Evolutionary conservation across 495 filamentous ascomycete species (phyloP).

Genomic region (Amniculicola lignicola): DNA sequence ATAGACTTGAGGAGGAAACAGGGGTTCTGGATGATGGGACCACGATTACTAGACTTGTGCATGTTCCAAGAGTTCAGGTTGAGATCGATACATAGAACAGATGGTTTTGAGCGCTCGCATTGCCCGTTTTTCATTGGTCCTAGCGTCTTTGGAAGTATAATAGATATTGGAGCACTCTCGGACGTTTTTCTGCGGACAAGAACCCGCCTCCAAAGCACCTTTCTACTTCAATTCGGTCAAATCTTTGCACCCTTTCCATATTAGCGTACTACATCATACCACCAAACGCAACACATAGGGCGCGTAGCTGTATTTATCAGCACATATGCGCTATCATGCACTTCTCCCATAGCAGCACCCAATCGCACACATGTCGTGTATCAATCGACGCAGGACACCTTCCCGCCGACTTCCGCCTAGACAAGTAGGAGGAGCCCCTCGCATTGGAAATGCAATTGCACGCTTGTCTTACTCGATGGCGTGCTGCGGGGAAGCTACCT

Average conservation of each 20-base stretch:
- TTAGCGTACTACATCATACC: too few species aligned
- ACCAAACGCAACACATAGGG: too few species aligned
- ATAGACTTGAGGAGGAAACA: conserved; percentile 57
- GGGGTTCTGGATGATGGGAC: conserved; percentile 60
- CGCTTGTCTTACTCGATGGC: conserved; percentile 1
- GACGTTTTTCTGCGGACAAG: too few species aligned
- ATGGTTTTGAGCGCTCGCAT: not conserved
- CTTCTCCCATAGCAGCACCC: not conserved
- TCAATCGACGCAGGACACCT: too few species aligned
- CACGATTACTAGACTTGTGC: conserved; percentile 55
- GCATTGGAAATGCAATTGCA: conserved; percentile 5
- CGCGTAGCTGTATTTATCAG: conserved; percentile 17
- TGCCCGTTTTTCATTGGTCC: not conserved
- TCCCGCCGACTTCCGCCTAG: too few species aligned
- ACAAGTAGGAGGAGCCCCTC: too few species aligned
- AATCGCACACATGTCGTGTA: not conserved
- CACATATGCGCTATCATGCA: not conserved
- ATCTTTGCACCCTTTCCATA: too few species aligned
- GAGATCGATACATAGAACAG: not conserved
- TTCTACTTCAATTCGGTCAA: too few species aligned
- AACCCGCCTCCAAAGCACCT: too few species aligned
- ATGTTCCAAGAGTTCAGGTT: conserved; percentile 32
- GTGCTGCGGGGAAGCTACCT: conserved; percentile 25
- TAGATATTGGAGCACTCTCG: too few species aligned
- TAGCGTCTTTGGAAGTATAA: too few species aligned